A percentile compares a stretch with the other conserved stretches of the same genome.
phyloP scores from a whole-genome alignment of 495 filamentous ascomycete genomes.

The Niebla homalea region DNA sequence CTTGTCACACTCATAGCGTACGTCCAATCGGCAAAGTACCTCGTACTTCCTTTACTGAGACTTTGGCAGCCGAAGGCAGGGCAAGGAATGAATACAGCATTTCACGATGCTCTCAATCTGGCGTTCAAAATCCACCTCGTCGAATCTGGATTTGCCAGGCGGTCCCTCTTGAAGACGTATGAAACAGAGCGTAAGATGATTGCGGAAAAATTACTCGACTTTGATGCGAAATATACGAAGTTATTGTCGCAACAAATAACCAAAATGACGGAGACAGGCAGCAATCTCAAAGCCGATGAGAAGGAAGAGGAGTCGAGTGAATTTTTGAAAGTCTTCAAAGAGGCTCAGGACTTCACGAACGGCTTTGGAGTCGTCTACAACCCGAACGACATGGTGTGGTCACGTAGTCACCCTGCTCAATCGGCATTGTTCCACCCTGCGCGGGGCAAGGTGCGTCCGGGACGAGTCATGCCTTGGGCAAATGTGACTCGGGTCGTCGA shows the following conservation, averaged over 20 bases:
- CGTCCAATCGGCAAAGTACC: slow-evolving; percentile 12
- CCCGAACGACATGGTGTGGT: slow-evolving; percentile 56
- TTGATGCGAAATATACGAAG: slow-evolving; percentile 53
- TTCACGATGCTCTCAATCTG: slow-evolving; percentile 49
- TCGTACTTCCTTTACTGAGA: not conserved
- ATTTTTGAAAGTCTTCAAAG: slow-evolving; percentile 54
- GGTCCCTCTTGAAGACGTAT: slow-evolving; percentile 52
- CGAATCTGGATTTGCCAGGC: slow-evolving; percentile 40
- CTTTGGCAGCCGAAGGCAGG: slow-evolving; percentile 42
- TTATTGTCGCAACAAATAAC: slow-evolving; percentile 40
- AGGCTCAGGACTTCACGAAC: slow-evolving; percentile 49
- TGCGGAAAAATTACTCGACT: slow-evolving; percentile 60
- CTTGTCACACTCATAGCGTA: slow-evolving; percentile 52
- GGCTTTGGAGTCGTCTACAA: slow-evolving; percentile 53
- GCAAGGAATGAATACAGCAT: slow-evolving; percentile 38
- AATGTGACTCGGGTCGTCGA: slow-evolving; percentile 75
- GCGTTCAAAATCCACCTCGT: slow-evolving; percentile 69
- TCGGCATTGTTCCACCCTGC: slow-evolving; percentile 52
- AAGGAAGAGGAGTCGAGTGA: slow-evolving; percentile 37
- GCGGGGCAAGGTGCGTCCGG: slow-evolving; percentile 47
- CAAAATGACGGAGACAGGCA: slow-evolving; percentile 34
- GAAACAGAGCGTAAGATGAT: slow-evolving; percentile 53
- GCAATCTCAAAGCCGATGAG: slow-evolving; percentile 24
- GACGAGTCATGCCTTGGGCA: slow-evolving; percentile 58
- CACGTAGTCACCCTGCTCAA: slow-evolving; percentile 55